These are phyloP conservation scores for Alternaria alternata DNA, from an alignment of 2,329 filamentous ascomycete genomes.

Conservation along the genomic window DNA sequence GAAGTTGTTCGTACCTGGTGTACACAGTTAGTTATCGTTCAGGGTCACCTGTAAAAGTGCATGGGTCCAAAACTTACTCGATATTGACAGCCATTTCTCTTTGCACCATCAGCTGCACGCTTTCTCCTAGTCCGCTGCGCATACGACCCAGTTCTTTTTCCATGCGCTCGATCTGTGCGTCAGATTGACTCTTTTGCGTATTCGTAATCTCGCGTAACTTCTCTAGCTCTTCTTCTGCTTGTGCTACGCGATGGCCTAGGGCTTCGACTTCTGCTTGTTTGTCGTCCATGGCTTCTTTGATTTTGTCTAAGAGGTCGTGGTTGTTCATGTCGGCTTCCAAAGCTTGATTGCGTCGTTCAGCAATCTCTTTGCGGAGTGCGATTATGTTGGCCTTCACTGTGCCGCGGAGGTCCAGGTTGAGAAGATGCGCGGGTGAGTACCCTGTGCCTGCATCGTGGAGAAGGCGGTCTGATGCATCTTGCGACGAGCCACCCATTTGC, in stretches of 20 bases:
- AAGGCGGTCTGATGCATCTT: conserved; percentile 71
- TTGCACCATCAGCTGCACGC: conserved; percentile 90
- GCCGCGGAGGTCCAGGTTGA: conserved; percentile 88
- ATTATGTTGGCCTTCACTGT: conserved; percentile 81
- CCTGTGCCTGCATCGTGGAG: conserved; percentile 83
- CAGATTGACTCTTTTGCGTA: conserved; percentile 85
- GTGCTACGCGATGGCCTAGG: conserved; percentile 84
- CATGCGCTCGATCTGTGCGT: conserved; percentile 97
- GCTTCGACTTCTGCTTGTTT: conserved; percentile 92
- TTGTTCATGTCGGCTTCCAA: conserved; percentile 94
- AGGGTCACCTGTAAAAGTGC: neutral
- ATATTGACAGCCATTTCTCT: conserved; percentile 96
- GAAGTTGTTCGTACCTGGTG: conserved; percentile 86
- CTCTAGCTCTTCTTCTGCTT: conserved; percentile 92
- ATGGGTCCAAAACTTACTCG: conserved; percentile 67
- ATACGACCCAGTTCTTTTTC: conserved; percentile 97
- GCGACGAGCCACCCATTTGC: conserved; percentile 57
- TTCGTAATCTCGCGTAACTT: conserved; percentile 87
- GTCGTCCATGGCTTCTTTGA: conserved; percentile 96
- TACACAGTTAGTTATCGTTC: conserved; percentile 10
- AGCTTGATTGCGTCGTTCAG: conserved; percentile 81
- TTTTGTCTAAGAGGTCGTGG: conserved; percentile 89
- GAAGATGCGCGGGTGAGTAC: conserved; percentile 86
- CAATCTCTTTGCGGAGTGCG: conserved; percentile 84
- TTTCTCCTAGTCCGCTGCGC: conserved; percentile 82